These are phyloP conservation scores for Globisporangium megalacanthum DNA, from an alignment of 352 stramenopile genomes.

Conservation along the genomic window DNA sequence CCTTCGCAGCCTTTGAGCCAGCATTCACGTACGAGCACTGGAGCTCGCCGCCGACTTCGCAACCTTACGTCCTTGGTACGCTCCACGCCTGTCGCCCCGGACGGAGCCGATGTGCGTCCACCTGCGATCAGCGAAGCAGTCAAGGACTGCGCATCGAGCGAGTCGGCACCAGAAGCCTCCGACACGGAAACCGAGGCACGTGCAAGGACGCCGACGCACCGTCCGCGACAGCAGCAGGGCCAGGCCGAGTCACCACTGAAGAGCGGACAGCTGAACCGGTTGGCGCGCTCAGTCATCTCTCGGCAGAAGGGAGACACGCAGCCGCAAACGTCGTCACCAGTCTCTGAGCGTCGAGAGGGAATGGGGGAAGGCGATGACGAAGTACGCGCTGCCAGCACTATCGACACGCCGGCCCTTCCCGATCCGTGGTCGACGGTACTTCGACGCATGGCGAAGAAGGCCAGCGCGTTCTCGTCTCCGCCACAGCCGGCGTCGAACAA, in stretches of 20 bases:
- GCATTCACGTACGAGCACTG: neutral
- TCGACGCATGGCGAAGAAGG: conserved; percentile 18
- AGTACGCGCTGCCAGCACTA: neutral
- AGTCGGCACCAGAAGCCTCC: too few relatives aligned
- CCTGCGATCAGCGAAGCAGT: neutral
- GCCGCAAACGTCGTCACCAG: neutral
- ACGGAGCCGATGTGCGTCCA: neutral
- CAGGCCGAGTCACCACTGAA: too few relatives aligned
- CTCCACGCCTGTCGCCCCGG: neutral
- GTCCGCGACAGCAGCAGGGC: neutral
- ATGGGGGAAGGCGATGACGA: neutral
- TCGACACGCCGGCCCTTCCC: neutral
- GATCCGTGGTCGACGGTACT: conserved; percentile 33
- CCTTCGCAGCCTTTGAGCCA: too few relatives aligned
- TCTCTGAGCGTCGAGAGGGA: too few relatives aligned
- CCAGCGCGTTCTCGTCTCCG: neutral
- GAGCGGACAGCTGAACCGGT: too few relatives aligned
- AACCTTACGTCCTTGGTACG: neutral
- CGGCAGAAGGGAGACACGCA: neutral
- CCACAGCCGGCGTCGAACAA: neutral
- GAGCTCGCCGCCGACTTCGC: neutral
- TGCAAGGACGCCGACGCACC: too few relatives aligned
- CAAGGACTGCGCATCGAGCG: neutral
- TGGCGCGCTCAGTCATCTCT: too few relatives aligned
- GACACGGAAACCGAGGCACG: too few relatives aligned